These are phyloP conservation scores for Flammula alnicola DNA, from an alignment of 1,284 basidiomycete species.

Conservation along the genomic window DNA sequence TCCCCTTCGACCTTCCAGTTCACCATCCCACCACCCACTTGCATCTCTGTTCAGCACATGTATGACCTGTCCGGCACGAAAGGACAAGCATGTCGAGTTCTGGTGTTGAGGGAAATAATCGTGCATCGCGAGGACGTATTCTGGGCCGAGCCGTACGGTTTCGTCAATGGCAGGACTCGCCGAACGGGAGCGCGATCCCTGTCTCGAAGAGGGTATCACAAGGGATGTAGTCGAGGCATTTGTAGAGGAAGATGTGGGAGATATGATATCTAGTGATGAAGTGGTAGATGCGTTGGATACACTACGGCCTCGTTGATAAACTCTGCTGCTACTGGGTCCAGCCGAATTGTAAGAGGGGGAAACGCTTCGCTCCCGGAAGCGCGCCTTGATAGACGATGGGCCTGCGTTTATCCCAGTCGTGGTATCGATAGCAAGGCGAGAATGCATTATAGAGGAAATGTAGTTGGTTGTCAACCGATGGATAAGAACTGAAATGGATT, in stretches of 20 bases:
- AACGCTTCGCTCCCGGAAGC: constrained; percentile 29
- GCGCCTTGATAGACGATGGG: constrained; percentile 37
- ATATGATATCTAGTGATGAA: constrained; percentile 58
- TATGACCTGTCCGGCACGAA: constrained; percentile 90
- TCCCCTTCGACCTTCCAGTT: constrained; percentile 85
- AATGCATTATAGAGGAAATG: constrained; percentile 23
- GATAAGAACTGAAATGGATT: constrained; percentile 2
- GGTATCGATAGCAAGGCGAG: constrained; percentile 53
- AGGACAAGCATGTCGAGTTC: constrained; percentile 84
- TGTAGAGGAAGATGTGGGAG: constrained; percentile 56
- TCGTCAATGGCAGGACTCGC: constrained; percentile 47
- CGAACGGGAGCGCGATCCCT: constrained; percentile 33
- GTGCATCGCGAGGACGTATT: constrained; percentile 87
- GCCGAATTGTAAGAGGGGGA: constrained; percentile 34
- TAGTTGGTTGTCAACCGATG: constrained; percentile 7
- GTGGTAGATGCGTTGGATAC: constrained; percentile 57
- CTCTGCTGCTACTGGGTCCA: constrained; percentile 24
- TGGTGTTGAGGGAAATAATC: constrained; percentile 78
- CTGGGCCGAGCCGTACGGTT: constrained; percentile 49
- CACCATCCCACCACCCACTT: constrained; percentile 99
- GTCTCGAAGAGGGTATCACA: constrained; percentile 36
- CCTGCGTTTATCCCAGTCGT: constrained; percentile 38
- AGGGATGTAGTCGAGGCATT: constrained; percentile 59
- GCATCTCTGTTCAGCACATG: constrained; percentile 85
- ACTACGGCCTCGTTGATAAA: constrained; percentile 44